These are phyloP conservation scores for Artemisia tridentata DNA, from an alignment of 129 eudicot genomes.

Conservation along the genomic window DNA sequence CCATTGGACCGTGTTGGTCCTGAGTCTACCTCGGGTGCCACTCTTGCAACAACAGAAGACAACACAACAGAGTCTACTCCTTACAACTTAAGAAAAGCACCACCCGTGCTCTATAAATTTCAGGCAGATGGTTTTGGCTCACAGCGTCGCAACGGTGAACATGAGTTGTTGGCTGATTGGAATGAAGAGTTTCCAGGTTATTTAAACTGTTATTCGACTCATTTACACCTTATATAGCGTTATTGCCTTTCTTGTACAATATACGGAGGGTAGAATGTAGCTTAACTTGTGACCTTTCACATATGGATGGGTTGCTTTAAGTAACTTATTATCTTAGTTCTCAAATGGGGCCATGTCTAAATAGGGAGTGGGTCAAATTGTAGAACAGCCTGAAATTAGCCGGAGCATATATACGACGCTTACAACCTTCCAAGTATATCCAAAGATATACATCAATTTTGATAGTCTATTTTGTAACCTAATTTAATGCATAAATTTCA, in stretches of 20 bases:
- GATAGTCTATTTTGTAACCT: not conserved
- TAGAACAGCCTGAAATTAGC: not conserved
- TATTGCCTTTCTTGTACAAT: not conserved
- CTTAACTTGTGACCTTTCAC: not conserved
- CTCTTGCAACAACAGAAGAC: constrained; percentile 65
- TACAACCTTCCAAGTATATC: not conserved
- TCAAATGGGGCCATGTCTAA: too few species aligned
- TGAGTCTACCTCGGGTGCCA: constrained; percentile 68
- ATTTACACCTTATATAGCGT: not conserved
- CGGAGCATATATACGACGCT: not conserved
- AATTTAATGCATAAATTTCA: not conserved
- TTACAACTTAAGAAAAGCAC: constrained; percentile 62
- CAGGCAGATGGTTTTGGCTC: constrained; percentile 56
- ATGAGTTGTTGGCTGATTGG: constrained; percentile 67
- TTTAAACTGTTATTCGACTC: not conserved
- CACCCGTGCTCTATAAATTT: constrained; percentile 41
- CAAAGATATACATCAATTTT: not conserved
- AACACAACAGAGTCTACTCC: constrained; percentile 56
- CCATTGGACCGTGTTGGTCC: constrained; percentile 61
- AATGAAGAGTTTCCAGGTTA: constrained; percentile 90
- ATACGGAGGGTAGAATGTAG: not conserved
- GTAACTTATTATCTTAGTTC: too few species aligned
- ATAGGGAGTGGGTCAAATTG: not conserved
- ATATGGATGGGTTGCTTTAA: not conserved
- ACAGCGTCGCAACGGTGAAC: constrained; percentile 63